A percentile compares a stretch with the other conserved stretches of the same genome.
Conservation (phyloP, 345 rosid species). For the Turnera subulata region DNA sequence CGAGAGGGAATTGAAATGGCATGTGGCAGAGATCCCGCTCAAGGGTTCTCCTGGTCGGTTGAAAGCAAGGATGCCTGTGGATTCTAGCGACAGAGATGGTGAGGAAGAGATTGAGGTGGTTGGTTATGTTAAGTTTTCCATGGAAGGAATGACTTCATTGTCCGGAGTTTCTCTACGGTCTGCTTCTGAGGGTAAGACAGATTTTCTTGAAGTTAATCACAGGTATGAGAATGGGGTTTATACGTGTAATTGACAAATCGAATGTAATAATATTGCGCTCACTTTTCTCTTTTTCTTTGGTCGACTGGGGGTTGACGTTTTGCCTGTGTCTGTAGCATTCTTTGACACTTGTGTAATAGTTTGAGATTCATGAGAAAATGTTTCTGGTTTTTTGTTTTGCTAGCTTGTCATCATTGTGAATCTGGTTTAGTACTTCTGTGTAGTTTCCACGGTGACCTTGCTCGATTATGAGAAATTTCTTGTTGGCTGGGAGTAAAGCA, state of each 20-base stretch:
- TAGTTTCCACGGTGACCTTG: no score
- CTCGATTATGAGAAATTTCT: no score
- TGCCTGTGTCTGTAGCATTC: conserved; percentile 26
- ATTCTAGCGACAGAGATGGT: conserved; percentile 51
- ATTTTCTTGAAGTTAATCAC: conserved; percentile 76
- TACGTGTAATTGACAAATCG: conserved; percentile 57
- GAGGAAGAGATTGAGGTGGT: conserved; percentile 72
- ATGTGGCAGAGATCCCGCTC: conserved; percentile 71
- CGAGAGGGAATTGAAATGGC: conserved; percentile 90
- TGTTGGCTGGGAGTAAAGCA: no score
- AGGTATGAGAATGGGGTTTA: conserved; percentile 74
- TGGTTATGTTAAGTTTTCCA: conserved; percentile 72
- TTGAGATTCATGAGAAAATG: conserved; percentile 13
- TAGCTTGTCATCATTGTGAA: background rate
- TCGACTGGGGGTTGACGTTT: conserved; percentile 9
- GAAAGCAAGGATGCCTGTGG: conserved; percentile 88
- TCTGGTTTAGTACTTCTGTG: no score
- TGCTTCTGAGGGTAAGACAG: conserved; percentile 76
- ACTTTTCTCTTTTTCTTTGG: conserved; percentile 2
- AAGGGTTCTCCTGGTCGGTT: conserved; percentile 67
- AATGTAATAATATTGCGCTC: conserved; percentile 9
- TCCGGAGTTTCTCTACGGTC: conserved; percentile 64
- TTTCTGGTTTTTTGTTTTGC: conserved; percentile 7
- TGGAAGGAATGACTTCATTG: conserved; percentile 53
- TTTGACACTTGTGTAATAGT: conserved; percentile 28